Evolutionary conservation across 2,329 filamentous ascomycete species (phyloP).

Genomic region (Plenodomus lindquistii): DNA sequence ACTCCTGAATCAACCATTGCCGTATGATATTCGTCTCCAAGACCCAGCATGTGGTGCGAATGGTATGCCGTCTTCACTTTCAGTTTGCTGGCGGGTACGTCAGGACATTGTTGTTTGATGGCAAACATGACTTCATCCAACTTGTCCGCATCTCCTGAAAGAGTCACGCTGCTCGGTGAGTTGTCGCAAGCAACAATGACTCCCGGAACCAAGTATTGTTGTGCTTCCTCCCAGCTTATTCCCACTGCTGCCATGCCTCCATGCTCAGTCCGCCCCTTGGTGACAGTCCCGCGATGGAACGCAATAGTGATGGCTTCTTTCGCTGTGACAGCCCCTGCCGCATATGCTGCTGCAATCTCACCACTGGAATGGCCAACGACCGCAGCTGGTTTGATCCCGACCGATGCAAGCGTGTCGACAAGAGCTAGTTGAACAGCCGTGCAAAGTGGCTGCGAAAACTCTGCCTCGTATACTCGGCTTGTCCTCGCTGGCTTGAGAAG

Average conservation of each 20-base stretch:
- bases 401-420: slow-evolving; percentile 8
- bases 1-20: neutral
- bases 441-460: slow-evolving; percentile 27
- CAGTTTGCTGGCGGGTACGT: slow-evolving; percentile 20
- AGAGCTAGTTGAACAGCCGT: slow-evolving; percentile 28
- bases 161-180: slow-evolving; percentile 19
- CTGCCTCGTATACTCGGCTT: slow-evolving; percentile 13
- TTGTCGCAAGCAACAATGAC: slow-evolving; percentile 21
- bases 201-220: neutral
- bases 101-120: slow-evolving; percentile 24
- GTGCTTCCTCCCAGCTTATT: slow-evolving; percentile 4
- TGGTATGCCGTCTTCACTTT: slow-evolving; percentile 36
- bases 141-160: slow-evolving; percentile 22
- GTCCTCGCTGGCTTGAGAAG: slow-evolving; percentile 9
- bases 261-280: neutral
- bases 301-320: slow-evolving; percentile 24
- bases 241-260: slow-evolving; percentile 21
- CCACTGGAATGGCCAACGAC: slow-evolving; percentile 47
- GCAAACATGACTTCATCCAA: slow-evolving; percentile 5
- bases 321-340: slow-evolving; percentile 27
- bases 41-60: slow-evolving; percentile 27
- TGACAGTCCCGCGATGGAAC: slow-evolving; percentile 15
- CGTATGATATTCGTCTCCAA: slow-evolving; percentile 12
- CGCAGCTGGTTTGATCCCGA: slow-evolving; percentile 14
- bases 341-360: slow-evolving; percentile 48